These are phyloP conservation scores for Prunella vulgaris DNA, from an alignment of 257 asterid genomes.

Conservation along the genomic window DNA sequence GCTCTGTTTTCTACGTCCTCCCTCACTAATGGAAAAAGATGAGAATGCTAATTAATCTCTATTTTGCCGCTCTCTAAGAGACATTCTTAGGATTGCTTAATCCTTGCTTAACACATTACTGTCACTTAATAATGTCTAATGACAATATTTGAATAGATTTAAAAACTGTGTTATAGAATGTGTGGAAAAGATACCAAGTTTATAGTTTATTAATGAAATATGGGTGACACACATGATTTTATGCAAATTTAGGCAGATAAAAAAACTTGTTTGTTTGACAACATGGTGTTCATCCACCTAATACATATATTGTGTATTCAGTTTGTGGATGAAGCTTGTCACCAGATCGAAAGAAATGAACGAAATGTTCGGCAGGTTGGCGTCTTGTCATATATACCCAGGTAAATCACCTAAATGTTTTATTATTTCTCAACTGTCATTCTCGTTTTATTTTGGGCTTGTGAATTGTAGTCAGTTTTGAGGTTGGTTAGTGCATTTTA, in stretches of 20 bases:
- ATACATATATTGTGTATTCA: constrained; percentile 32
- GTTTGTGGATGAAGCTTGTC: constrained; percentile 99
- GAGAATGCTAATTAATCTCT: constrained; percentile 6
- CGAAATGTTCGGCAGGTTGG: constrained; percentile 86
- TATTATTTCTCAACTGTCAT: constrained; percentile 2
- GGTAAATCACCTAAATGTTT: constrained; percentile 38
- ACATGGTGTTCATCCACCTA: constrained; percentile 20
- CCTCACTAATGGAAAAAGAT: neutral
- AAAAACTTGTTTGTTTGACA: neutral
- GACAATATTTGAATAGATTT: neutral
- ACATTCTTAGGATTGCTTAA: constrained; percentile 6
- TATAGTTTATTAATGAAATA: neutral
- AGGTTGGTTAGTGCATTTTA: neutral
- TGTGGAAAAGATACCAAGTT: neutral
- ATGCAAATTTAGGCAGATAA: neutral
- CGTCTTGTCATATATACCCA: constrained; percentile 76
- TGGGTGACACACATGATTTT: neutral
- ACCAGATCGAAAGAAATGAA: constrained; percentile 92
- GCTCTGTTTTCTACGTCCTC: constrained; percentile 1
- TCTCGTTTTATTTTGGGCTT: constrained; percentile 16
- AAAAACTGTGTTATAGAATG: neutral
- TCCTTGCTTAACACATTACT: neutral
- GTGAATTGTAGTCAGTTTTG: neutral
- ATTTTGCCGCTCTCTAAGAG: neutral
- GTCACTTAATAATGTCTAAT: neutral